phyloP scores from a whole-genome alignment of 345 rosid species.

The Eucalyptus pumila region DNA sequence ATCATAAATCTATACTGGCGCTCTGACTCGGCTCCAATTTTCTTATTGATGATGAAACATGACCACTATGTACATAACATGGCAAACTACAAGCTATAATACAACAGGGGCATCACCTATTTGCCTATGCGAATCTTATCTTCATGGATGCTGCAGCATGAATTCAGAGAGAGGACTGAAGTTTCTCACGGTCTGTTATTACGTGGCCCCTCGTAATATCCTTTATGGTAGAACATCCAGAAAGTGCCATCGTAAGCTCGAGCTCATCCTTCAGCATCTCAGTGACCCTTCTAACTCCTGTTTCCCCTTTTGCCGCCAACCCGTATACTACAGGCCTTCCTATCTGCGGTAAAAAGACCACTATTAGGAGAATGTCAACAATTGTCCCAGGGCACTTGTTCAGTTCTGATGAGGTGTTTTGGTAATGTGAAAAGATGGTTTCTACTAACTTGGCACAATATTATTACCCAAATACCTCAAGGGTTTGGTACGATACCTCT shows the following conservation, averaged over 20 bases:
- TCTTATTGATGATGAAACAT: neutral
- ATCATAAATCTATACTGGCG: neutral
- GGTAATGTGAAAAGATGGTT: neutral
- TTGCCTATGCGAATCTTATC: neutral
- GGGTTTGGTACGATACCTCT: neutral
- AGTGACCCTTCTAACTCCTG: conserved; percentile 46
- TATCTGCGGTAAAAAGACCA: conserved; percentile 28
- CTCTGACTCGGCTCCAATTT: neutral
- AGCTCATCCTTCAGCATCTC: conserved; percentile 74
- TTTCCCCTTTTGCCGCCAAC: conserved; percentile 69
- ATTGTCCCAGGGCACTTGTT: neutral
- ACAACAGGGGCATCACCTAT: neutral
- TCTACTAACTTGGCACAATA: neutral
- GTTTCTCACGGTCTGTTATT: conserved; percentile 24
- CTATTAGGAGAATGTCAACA: neutral
- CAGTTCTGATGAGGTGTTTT: neutral
- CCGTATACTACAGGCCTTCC: conserved; percentile 81
- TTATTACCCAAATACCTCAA: neutral
- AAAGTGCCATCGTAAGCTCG: conserved; percentile 70
- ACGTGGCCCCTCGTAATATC: conserved; percentile 59
- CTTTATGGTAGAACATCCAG: conserved; percentile 51
- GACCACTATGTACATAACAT: neutral
- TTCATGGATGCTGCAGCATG: neutral
- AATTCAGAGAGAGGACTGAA: conserved; percentile 33
- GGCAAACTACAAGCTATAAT: neutral